Percentiles rank a stretch among this genome's conserved stretches.
Conservation (phyloP, 1,139 yeast genomes). For the Candida labiduridarum region DNA sequence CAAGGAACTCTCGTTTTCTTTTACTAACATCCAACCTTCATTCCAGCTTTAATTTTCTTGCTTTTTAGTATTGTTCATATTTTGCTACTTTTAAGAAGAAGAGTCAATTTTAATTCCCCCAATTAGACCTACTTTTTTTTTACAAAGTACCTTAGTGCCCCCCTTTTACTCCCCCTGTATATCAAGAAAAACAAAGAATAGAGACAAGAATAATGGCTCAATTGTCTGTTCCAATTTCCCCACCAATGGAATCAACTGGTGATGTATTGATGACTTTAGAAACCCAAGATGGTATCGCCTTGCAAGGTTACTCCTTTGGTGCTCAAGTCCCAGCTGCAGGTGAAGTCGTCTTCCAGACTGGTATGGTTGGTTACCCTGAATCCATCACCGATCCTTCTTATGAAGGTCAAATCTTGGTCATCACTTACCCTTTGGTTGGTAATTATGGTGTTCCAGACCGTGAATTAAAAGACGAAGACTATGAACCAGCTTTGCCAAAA, state of each 20-base stretch:
- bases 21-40: not conserved
- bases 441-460: constrained; percentile 99
- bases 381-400: constrained; percentile 98
- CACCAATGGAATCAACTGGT: constrained; percentile 81
- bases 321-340: constrained; percentile 90
- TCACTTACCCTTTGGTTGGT: constrained; percentile 96
- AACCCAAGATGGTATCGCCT: constrained; percentile 83
- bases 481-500: constrained; percentile 77
- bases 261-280: constrained; percentile 88
- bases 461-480: constrained; percentile 66
- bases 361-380: constrained; percentile 99
- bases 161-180: not conserved
- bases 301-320: constrained; percentile 98
- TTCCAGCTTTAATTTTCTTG: not conserved
- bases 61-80: not conserved
- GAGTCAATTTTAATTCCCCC: not conserved
- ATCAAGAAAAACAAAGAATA: not conserved
- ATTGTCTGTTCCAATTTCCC: constrained; percentile 75
- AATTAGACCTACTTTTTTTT: not conserved
- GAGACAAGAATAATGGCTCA: constrained; percentile 13
- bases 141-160: not conserved
- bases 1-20: not conserved
- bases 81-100: constrained; percentile 1
- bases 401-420: constrained; percentile 95
- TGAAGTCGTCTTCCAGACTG: constrained; percentile 98